A percentile compares a stretch with the other conserved stretches of the same genome.
These are phyloP conservation scores for Lasiodiplodia sp. DNA, from an alignment of 2,329 filamentous ascomycete species.

Conservation along the genomic window DNA sequence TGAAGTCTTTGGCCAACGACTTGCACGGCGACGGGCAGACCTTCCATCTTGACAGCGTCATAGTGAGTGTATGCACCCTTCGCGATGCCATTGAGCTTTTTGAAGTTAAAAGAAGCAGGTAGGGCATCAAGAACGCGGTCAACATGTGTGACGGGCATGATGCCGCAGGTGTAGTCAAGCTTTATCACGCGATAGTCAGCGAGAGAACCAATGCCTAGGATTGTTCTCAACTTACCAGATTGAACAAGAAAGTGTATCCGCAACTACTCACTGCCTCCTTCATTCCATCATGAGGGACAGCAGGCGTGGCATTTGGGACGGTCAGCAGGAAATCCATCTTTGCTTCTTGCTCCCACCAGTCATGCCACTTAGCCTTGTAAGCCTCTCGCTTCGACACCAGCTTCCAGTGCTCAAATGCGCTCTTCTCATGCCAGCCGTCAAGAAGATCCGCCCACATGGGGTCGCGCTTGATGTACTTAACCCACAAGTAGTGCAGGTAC, in stretches of 20 bases:
- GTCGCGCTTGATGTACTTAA: conserved; percentile 82
- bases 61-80: conserved; percentile 86
- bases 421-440: conserved; percentile 75
- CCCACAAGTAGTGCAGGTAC: conserved; percentile 87
- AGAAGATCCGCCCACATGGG: conserved; percentile 79
- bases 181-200: conserved; percentile 44
- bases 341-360: conserved; percentile 77
- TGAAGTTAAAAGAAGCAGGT: conserved; percentile 65
- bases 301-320: conserved; percentile 89
- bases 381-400: conserved; percentile 78
- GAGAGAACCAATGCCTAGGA: not conserved
- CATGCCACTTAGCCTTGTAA: conserved; percentile 80
- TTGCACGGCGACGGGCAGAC: conserved; percentile 85
- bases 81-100: conserved; percentile 78
- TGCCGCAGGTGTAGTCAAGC: conserved; percentile 85
- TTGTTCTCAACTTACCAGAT: conserved; percentile 66
- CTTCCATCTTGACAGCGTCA: conserved; percentile 82
- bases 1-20: conserved; percentile 80
- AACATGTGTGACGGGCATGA: conserved; percentile 86
- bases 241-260: conserved; percentile 94
- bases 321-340: conserved; percentile 80
- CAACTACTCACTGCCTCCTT: conserved; percentile 83
- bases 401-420: conserved; percentile 80
- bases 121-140: conserved; percentile 73
- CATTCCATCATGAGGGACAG: conserved; percentile 87